Conservation (phyloP, 768 basidiomycete genomes). For the Harrya chromipes region DNA sequence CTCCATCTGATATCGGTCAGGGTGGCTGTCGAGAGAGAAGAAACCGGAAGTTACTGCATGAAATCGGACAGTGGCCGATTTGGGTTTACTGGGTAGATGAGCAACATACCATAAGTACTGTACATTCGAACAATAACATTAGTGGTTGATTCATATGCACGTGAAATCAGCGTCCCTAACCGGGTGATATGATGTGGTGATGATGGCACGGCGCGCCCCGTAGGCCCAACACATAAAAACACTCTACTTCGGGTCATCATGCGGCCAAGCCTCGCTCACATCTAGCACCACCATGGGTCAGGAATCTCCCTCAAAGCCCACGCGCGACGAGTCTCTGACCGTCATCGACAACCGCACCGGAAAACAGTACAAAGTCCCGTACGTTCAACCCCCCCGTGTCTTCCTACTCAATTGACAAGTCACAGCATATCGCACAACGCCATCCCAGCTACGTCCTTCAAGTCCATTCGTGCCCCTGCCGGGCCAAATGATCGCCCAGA, state of each 20-base stretch:
- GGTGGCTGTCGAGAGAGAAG: constrained; percentile 34
- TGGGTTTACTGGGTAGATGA: background rate
- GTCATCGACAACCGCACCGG: constrained; percentile 86
- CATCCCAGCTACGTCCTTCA: constrained; percentile 78
- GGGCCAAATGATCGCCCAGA: constrained; percentile 65
- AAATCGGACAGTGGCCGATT: background rate
- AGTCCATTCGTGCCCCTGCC: constrained; percentile 59
- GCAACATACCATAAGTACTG: constrained; percentile 19
- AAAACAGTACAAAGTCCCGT: constrained; percentile 73
- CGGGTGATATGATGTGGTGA: too few relatives aligned
- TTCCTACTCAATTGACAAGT: background rate
- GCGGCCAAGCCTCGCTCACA: background rate
- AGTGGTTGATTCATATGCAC: background rate
- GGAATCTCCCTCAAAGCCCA: constrained; percentile 15
- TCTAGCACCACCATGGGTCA: constrained; percentile 24
- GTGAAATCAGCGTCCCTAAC: constrained; percentile 6
- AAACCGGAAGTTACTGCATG: constrained; percentile 13
- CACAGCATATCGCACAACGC: constrained; percentile 77
- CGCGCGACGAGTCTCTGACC: constrained; percentile 43
- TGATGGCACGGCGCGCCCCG: too few relatives aligned
- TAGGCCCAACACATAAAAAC: too few relatives aligned
- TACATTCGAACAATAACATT: constrained; percentile 6
- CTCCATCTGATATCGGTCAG: constrained; percentile 16
- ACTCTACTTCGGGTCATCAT: background rate
- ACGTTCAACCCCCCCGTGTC: constrained; percentile 28